A percentile compares a stretch with the other conserved stretches of the same genome.
Evolutionary conservation across 2,329 filamentous ascomycete species (phyloP).

Genomic region (Beauveria medogensis): DNA sequence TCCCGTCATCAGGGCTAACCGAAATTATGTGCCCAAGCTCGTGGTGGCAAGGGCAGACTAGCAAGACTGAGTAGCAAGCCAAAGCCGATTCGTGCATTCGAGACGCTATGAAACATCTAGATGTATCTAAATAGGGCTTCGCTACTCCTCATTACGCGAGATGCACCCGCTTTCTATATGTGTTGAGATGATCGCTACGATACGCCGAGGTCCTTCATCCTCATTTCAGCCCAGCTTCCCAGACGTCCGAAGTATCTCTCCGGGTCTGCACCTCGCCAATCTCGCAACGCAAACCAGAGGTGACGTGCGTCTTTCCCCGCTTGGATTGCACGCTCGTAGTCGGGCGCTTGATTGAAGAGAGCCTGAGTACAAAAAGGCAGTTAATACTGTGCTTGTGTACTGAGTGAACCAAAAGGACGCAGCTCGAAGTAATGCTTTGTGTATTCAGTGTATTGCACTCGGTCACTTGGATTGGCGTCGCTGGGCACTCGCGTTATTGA

Average conservation of each 20-base stretch:
- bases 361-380: neutral
- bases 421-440: slow-evolving; percentile 21
- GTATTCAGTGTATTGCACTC: slow-evolving; percentile 16
- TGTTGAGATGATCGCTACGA: too few relatives aligned
- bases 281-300: slow-evolving; percentile 21
- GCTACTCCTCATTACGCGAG: too few relatives aligned
- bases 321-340: slow-evolving; percentile 17
- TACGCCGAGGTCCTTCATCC: neutral
- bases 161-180: too few relatives aligned
- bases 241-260: neutral
- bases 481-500: slow-evolving; percentile 16
- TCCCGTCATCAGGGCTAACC: too few relatives aligned
- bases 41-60: too few relatives aligned
- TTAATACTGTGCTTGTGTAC: neutral
- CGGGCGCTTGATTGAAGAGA: slow-evolving; percentile 15
- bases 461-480: slow-evolving; percentile 12
- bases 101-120: too few relatives aligned
- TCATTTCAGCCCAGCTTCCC: neutral
- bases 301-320: slow-evolving; percentile 20
- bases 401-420: neutral
- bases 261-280: slow-evolving; percentile 1
- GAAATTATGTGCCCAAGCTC: too few relatives aligned
- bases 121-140: too few relatives aligned
- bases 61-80: too few relatives aligned
- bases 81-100: too few relatives aligned